Conservation (phyloP, 257 asterid species). For the Paraleonurus japonicus region DNA sequence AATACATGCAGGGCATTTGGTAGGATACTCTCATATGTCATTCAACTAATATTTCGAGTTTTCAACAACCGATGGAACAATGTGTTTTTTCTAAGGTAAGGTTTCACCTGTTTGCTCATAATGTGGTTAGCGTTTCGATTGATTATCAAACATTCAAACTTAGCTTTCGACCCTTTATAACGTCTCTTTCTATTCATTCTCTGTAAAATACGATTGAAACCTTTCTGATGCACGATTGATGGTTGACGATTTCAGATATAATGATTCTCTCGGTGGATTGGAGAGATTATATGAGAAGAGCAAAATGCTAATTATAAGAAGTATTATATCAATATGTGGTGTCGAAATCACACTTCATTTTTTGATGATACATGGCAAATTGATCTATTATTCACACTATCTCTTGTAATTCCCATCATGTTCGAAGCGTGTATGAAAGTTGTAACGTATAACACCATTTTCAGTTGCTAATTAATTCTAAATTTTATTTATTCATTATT, state of each 20-base stretch:
- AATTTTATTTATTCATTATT: too few species aligned
- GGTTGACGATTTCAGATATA: constrained; percentile 20
- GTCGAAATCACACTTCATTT: not conserved
- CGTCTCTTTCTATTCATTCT: too few species aligned
- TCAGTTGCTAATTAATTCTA: not conserved
- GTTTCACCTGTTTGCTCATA: not conserved
- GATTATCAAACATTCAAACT: too few species aligned
- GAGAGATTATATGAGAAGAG: constrained; percentile 4
- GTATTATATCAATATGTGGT: not conserved
- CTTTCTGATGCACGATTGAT: not conserved
- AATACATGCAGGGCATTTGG: constrained; percentile 23
- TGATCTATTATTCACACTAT: not conserved
- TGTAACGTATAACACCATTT: not conserved
- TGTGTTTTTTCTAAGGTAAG: constrained; percentile 25
- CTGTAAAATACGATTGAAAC: not conserved
- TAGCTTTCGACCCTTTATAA: too few species aligned
- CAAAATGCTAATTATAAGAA: constrained; percentile 8
- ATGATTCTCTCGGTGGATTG: not conserved
- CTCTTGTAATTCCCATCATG: not conserved
- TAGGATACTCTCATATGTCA: constrained; percentile 21
- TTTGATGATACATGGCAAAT: constrained; percentile 13
- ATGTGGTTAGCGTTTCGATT: not conserved
- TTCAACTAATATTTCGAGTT: constrained; percentile 19
- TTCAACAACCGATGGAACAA: constrained; percentile 5
- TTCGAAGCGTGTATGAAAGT: not conserved